These are phyloP conservation scores for Oidiodendron maius DNA, from an alignment of 495 filamentous ascomycete genomes.

Conservation along the genomic window DNA sequence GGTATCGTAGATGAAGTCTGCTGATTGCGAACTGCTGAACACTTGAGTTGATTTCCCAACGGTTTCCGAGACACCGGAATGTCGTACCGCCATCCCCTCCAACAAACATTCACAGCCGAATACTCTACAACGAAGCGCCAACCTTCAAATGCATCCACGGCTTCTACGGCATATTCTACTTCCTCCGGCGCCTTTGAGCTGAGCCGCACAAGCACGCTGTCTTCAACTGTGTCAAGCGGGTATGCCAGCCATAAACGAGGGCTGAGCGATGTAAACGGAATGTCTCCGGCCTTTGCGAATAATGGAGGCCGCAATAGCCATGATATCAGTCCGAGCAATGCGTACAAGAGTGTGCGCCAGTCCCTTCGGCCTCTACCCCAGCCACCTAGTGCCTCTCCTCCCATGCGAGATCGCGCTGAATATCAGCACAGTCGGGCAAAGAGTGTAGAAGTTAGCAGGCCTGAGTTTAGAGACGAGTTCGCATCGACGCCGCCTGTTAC, in stretches of 20 bases:
- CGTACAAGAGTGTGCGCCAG: conserved; percentile 67
- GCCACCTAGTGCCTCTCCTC: conserved; percentile 46
- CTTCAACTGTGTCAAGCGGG: conserved; percentile 67
- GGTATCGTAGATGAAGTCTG: conserved; percentile 7
- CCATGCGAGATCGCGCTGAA: conserved; percentile 14
- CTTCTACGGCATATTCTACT: conserved; percentile 70
- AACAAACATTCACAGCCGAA: conserved; percentile 60
- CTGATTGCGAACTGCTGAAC: conserved; percentile 7
- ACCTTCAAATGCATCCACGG: conserved; percentile 70
- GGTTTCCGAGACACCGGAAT: conserved; percentile 25
- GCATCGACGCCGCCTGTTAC: conserved; percentile 27
- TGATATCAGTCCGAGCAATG: conserved; percentile 41
- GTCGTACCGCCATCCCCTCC: conserved; percentile 51
- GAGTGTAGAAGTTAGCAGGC: conserved; percentile 45
- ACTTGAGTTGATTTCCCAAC: not conserved
- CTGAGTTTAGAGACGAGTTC: conserved; percentile 23
- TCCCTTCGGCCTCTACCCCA: conserved; percentile 74
- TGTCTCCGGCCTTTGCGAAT: conserved; percentile 29
- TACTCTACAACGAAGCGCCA: conserved; percentile 58
- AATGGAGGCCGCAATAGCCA: conserved; percentile 14
- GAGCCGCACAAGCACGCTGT: conserved; percentile 69
- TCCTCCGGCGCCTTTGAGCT: conserved; percentile 58
- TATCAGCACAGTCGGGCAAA: conserved; percentile 28
- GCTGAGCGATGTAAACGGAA: conserved; percentile 59
- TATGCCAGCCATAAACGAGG: conserved; percentile 66